Evolutionary conservation across 1,139 yeast species (phyloP), one percentile per base, ranked within the genome.

Genomic region (Zygosaccharomyces sapae): DNA sequence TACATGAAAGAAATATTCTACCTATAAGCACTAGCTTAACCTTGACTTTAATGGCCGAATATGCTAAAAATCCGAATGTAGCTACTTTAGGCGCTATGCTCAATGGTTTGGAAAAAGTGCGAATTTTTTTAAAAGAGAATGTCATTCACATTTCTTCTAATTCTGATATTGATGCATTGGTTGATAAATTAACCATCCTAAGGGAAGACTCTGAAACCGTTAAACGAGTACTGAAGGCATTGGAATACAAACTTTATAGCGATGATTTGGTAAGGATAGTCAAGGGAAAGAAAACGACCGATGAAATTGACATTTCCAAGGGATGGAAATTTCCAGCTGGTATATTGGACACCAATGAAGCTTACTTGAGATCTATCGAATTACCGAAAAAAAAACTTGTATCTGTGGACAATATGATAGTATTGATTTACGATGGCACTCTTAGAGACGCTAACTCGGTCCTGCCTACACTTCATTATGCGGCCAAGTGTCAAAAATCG

Each of bases 321-420:
- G 68, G 67, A 9, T 62, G 65, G 65, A 62, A 55, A 43, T 56
- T 52, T 20, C 51, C 55, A 7, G 49, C 53, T 18, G 67, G 68
- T 9, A 46, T 62, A 3, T 31, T 57, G 33, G 58, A 57, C 34
- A 49, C 55, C 13, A 61, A 60, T 45, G 65, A 61, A 29, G 50
- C 61, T 10, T 64, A 63, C 43, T 41, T 60, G 34, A 55, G 63
- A 33, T 61, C 67, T 3, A 30, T 63, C 2, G 56, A 55, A 10
- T 24, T 63, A 3, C 53, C 55, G n/a, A 47, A 55, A 27, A 56
- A 57, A 35, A 61, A 62, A 40, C 46, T 64, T 9, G 51, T 64
- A 9, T 52, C 61, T 1, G 46, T 59, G 10, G 55, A 55, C 36
- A 53, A 51, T n/a, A 46, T 57, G 45, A 37, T 59, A 13, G 65